phyloP scores from a whole-genome alignment of 1,139 yeast genomes.

The Lodderomyces parapsilosis region DNA sequence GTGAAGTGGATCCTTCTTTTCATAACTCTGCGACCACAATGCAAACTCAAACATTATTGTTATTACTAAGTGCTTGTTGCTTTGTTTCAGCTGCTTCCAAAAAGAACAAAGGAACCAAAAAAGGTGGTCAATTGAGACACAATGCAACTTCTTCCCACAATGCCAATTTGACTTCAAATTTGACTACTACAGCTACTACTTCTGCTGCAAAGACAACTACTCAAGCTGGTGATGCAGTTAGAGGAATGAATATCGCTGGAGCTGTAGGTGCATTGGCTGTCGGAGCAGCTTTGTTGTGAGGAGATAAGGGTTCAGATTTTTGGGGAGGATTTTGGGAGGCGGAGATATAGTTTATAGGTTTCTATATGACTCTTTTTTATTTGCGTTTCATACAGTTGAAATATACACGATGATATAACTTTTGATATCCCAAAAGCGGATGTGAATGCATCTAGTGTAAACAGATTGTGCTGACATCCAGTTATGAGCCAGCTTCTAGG shows the following conservation, averaged over 20 bases:
- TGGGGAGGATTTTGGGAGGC: too few species aligned
- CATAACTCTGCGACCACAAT: neutral
- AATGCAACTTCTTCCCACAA: slow-evolving; percentile 1
- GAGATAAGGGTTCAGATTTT: too few species aligned
- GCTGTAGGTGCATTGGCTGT: slow-evolving; percentile 46
- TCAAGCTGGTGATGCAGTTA: slow-evolving; percentile 22
- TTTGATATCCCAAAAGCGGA: too few species aligned
- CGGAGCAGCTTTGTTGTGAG: slow-evolving; percentile 43
- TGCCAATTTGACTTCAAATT: neutral
- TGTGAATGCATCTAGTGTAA: too few species aligned
- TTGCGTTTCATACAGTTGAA: too few species aligned
- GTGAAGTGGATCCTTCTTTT: too few species aligned
- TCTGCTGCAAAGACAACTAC: slow-evolving; percentile 24
- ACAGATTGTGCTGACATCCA: too few species aligned
- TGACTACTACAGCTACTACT: slow-evolving; percentile 13
- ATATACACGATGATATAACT: too few species aligned
- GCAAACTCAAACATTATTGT: neutral
- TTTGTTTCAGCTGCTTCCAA: slow-evolving; percentile 1
- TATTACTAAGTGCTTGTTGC: slow-evolving; percentile 1
- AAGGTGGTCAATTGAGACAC: neutral
- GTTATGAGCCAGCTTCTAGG: too few species aligned
- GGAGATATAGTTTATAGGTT: neutral
- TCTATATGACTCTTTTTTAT: too few species aligned
- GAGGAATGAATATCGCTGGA: slow-evolving; percentile 29
- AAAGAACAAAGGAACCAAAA: slow-evolving; percentile 1